These are phyloP conservation scores for Lolium perenne DNA, from an alignment of 176 grass and related monocot genomes.

Conservation along the genomic window DNA sequence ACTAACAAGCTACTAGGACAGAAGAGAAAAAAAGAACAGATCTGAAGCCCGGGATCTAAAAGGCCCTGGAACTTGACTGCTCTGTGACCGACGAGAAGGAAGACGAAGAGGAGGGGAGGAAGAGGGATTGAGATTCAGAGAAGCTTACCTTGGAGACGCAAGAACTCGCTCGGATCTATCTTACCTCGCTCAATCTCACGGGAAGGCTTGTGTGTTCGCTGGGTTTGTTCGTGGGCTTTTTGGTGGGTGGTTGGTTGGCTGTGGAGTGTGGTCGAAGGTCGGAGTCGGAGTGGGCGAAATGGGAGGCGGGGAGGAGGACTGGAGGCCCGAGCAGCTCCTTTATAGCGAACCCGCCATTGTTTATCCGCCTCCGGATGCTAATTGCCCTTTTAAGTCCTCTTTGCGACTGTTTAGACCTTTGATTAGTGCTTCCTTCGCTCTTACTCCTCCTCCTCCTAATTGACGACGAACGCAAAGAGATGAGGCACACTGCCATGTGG, in stretches of 20 bases:
- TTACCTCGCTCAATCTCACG: constrained; percentile 60
- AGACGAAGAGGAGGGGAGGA: not conserved
- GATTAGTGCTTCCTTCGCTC: constrained; percentile 26
- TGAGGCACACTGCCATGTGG: not conserved
- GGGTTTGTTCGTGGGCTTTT: constrained; percentile 6
- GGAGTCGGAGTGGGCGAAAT: not conserved
- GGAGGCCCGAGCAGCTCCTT: constrained; percentile 32
- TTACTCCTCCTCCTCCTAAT: constrained; percentile 33
- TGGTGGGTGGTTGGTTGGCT: constrained; percentile 18
- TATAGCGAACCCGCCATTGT: constrained; percentile 37
- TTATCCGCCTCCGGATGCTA: not conserved
- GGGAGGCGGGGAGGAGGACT: constrained; percentile 47
- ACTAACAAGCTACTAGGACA: not conserved
- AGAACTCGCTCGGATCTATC: constrained; percentile 63
- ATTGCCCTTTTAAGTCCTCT: not conserved
- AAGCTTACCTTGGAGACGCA: constrained; percentile 51
- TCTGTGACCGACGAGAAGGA: not conserved
- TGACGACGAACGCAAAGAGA: not conserved
- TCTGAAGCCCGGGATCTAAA: constrained; percentile 55
- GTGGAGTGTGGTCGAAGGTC: not conserved
- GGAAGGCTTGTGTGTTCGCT: not conserved
- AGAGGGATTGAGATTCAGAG: not conserved
- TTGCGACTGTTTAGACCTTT: not conserved
- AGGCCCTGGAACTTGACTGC: constrained; percentile 41
- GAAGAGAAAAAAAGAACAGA: constrained; percentile 18